Evolutionary conservation across 176 grass and related monocot genomes (phyloP).

Genomic region (Aechmea fasciata): DNA sequence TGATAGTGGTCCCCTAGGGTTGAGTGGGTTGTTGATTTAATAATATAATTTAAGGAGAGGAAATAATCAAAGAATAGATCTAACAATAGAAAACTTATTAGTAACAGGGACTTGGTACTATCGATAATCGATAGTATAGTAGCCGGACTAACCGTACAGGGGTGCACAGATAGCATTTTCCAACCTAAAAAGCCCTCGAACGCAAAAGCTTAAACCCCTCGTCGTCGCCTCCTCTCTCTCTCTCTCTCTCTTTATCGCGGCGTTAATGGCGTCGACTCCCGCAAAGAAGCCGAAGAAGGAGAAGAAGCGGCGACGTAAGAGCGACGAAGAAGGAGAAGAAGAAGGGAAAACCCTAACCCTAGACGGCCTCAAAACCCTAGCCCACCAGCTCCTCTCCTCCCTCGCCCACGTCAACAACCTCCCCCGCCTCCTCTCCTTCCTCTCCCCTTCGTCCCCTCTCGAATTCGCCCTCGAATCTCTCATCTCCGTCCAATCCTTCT

Average conservation of each 20-base stretch:
- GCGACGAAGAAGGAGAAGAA: neutral
- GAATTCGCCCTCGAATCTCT: slow-evolving; percentile 51
- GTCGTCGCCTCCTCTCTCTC: neutral
- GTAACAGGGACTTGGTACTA: no score
- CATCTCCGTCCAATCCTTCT: slow-evolving; percentile 85
- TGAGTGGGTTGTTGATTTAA: no score
- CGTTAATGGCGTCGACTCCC: neutral
- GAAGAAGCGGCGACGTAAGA: neutral
- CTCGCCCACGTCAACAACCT: slow-evolving; percentile 81
- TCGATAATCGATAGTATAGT: no score
- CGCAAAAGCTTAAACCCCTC: neutral
- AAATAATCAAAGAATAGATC: no score
- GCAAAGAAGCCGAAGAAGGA: neutral
- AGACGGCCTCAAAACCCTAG: slow-evolving; percentile 45
- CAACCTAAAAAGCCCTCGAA: neutral
- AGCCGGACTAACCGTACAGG: no score
- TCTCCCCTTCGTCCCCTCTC: slow-evolving; percentile 38
- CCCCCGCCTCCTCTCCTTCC: slow-evolving; percentile 55
- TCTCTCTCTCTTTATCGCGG: neutral
- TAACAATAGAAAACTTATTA: no score
- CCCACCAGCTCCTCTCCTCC: slow-evolving; percentile 62
- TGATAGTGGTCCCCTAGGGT: no score
- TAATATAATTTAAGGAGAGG: no score
- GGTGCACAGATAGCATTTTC: no score
- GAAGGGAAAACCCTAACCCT: slow-evolving; percentile 22